Conservation (phyloP, 352 stramenopile species). For the Discostella stelligera region DNA sequence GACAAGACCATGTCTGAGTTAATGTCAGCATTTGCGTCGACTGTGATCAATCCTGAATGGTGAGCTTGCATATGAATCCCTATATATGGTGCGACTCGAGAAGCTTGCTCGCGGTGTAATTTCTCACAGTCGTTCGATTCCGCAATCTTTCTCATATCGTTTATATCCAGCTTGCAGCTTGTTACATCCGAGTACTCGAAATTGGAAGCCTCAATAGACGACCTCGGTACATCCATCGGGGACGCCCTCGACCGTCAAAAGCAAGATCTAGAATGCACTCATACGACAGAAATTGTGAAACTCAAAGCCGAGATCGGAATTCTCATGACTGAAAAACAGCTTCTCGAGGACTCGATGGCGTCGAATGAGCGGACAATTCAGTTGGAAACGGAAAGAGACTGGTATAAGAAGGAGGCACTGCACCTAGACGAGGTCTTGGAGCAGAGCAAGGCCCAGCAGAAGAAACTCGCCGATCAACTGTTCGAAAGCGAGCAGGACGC, state of each 20-base stretch:
- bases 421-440: conserved; percentile 33
- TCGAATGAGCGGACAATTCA: conserved; percentile 31
- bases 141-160: neutral
- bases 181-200: conserved; percentile 28
- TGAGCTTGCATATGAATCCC: conserved; percentile 1
- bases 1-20: conserved; percentile 5
- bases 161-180: conserved; percentile 1
- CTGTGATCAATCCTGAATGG: conserved; percentile 7
- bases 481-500: conserved; percentile 33
- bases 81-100: neutral
- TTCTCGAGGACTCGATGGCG: conserved; percentile 38
- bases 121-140: too few species aligned
- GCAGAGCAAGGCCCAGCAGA: conserved; percentile 24
- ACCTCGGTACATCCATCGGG: conserved; percentile 16
- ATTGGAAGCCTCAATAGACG: conserved; percentile 27
- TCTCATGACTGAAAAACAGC: conserved; percentile 24
- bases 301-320: conserved; percentile 19
- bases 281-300: conserved; percentile 22
- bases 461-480: conserved; percentile 12
- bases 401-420: conserved; percentile 45
- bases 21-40: conserved; percentile 3
- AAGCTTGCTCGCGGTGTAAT: too few species aligned
- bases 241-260: conserved; percentile 20
- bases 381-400: conserved; percentile 46
- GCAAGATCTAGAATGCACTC: conserved; percentile 25